Conservation (phyloP, 2,329 filamentous ascomycete genomes). For the Nothomitra cinnamomea region DNA sequence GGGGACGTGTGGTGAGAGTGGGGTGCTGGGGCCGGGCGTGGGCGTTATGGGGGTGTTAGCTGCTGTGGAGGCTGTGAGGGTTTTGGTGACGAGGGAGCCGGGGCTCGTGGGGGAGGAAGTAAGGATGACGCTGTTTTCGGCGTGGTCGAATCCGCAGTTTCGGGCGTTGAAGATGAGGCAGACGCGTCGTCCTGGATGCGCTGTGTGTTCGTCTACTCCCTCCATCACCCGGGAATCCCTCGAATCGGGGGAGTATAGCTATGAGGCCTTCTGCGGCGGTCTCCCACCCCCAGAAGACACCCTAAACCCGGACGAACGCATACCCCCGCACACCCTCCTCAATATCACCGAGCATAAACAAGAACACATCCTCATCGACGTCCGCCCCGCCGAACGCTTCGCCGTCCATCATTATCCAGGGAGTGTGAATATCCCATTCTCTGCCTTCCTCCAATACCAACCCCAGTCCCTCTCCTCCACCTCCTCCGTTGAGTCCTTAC, state of each 20-base stretch:
- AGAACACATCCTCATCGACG: slow-evolving; percentile 54
- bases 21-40: slow-evolving; percentile 81
- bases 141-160: slow-evolving; percentile 15
- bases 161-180: slow-evolving; percentile 26
- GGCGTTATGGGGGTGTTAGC: slow-evolving; percentile 87
- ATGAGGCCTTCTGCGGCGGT: slow-evolving; percentile 69
- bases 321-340: slow-evolving; percentile 20
- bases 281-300: slow-evolving; percentile 31
- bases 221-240: slow-evolving; percentile 48
- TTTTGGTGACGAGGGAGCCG: slow-evolving; percentile 37
- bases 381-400: slow-evolving; percentile 71
- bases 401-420: slow-evolving; percentile 60
- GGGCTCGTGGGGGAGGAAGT: slow-evolving; percentile 17
- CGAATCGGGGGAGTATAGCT: slow-evolving; percentile 53
- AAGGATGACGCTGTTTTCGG: slow-evolving; percentile 14
- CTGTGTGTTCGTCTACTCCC: slow-evolving; percentile 52
- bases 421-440: slow-evolving; percentile 60
- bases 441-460: slow-evolving; percentile 17
- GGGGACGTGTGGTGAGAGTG: slow-evolving; percentile 78
- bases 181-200: slow-evolving; percentile 36
- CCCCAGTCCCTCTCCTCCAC: background rate
- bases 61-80: slow-evolving; percentile 72
- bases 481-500: slow-evolving; percentile 15
- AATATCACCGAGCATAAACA: slow-evolving; percentile 5
- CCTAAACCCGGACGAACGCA: slow-evolving; percentile 46